Conservation (phyloP, 352 stramenopile genomes). For the Phytophthora pinifolia region DNA sequence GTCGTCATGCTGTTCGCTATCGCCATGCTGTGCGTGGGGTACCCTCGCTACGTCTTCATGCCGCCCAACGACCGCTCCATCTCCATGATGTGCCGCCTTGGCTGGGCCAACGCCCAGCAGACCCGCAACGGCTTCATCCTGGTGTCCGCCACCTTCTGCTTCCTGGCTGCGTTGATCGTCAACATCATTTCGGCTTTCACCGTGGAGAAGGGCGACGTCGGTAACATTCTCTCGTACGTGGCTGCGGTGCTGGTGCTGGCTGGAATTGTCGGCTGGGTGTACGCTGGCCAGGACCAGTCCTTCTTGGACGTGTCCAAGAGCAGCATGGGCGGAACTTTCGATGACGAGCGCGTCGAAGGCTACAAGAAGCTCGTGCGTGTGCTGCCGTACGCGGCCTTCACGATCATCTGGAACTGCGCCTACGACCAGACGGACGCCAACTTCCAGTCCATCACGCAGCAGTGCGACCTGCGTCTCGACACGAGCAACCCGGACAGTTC, state of each 20-base stretch:
- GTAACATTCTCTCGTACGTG: constrained; percentile 51
- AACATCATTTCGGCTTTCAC: constrained; percentile 63
- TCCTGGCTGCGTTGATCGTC: constrained; percentile 39
- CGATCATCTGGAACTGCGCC: constrained; percentile 56
- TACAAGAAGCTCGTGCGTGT: constrained; percentile 52
- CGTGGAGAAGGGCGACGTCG: constrained; percentile 20
- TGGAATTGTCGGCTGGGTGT: constrained; percentile 52
- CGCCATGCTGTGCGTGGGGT: constrained; percentile 32
- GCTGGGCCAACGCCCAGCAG: constrained; percentile 23
- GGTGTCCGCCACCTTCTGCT: constrained; percentile 32
- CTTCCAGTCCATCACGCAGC: constrained; percentile 61
- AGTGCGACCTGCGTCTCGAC: constrained; percentile 50
- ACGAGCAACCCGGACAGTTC: constrained; percentile 25
- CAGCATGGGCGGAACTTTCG: constrained; percentile 41
- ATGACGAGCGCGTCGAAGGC: constrained; percentile 42
- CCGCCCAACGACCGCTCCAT: constrained; percentile 40
- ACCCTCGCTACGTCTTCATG: constrained; percentile 47
- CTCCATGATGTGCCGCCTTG: constrained; percentile 42
- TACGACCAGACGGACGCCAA: constrained; percentile 65
- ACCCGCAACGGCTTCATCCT: constrained; percentile 32
- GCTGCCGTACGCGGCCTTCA: constrained; percentile 54
- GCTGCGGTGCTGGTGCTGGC: constrained; percentile 37
- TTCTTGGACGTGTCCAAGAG: constrained; percentile 53
- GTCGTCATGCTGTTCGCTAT: constrained; percentile 39
- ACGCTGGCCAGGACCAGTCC: constrained; percentile 40